Evolutionary conservation across 805 yeast species (phyloP).

Genomic region (Tetrapisispora phaffii): DNA sequence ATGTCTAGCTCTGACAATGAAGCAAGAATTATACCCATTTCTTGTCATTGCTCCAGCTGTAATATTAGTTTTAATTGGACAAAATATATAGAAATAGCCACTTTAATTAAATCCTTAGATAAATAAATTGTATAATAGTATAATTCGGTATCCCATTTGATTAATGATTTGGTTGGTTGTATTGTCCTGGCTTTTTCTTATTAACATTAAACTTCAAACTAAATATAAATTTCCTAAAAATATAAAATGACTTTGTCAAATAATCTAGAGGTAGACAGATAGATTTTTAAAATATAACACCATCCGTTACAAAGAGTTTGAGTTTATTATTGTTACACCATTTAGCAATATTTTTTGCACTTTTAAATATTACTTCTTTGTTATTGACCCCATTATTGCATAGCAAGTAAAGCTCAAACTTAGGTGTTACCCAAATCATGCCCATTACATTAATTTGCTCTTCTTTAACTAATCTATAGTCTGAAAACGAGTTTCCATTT

Average conservation of each 20-base stretch:
- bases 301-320: conserved; percentile 64
- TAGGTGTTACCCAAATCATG: conserved; percentile 46
- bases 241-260: too few relatives aligned
- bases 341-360: conserved; percentile 53
- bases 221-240: too few relatives aligned
- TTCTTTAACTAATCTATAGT: conserved; percentile 8
- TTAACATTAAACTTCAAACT: too few relatives aligned
- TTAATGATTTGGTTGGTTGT: background rate
- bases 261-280: background rate
- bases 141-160: background rate
- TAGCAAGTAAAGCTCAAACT: conserved; percentile 53
- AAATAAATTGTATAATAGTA: background rate
- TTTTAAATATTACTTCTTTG: conserved; percentile 44
- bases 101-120: conserved; percentile 1
- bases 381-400: conserved; percentile 44
- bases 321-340: conserved; percentile 73
- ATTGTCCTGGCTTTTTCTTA: too few relatives aligned
- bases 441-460: conserved; percentile 29
- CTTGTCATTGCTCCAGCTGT: conserved; percentile 27
- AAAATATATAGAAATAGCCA: background rate
- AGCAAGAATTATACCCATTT: conserved; percentile 20
- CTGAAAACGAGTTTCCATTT: background rate
- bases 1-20: conserved; percentile 11
- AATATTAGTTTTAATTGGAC: background rate
- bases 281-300: conserved; percentile 46